Evolutionary conservation across 2,329 filamentous ascomycete species (phyloP).

Genomic region (Tolypocladium ovalisporum): DNA sequence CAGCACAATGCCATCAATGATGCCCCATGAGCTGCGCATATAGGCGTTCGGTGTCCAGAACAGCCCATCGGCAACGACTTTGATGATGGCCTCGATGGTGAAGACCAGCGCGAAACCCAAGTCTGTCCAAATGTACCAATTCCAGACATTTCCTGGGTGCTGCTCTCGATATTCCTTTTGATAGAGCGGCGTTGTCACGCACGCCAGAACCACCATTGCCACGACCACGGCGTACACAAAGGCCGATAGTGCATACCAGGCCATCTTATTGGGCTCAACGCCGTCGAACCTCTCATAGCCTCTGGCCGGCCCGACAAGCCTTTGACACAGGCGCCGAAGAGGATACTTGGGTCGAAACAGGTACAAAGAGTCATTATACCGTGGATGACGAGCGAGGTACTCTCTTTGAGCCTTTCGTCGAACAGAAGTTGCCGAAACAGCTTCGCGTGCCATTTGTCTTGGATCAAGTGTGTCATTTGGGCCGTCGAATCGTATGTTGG

Average conservation of each 20-base stretch:
- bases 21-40: constrained; percentile 90
- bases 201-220: constrained; percentile 94
- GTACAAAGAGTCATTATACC: constrained; percentile 86
- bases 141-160: constrained; percentile 48
- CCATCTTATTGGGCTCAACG: constrained; percentile 72
- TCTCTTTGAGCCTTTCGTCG: constrained; percentile 83
- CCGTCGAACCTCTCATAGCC: constrained; percentile 82
- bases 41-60: constrained; percentile 97
- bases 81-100: constrained; percentile 75
- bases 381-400: constrained; percentile 76
- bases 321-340: constrained; percentile 73
- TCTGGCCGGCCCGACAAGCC: constrained; percentile 81
- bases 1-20: constrained; percentile 86
- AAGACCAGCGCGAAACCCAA: constrained; percentile 83
- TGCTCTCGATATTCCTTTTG: constrained; percentile 73
- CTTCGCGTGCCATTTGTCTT: constrained; percentile 79
- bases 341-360: constrained; percentile 72
- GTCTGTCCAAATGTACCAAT: constrained; percentile 96
- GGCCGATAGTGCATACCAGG: constrained; percentile 90
- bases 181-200: constrained; percentile 86
- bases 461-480: constrained; percentile 74
- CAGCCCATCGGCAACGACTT: constrained; percentile 88
- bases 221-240: constrained; percentile 92
- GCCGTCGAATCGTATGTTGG: constrained; percentile 56
- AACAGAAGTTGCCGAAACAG: constrained; percentile 70